Percentiles rank a stretch among this genome's conserved stretches.
Evolutionary conservation across 2,329 filamentous ascomycete genomes (phyloP).

Genomic region (Coniochaeta hoffmannii): DNA sequence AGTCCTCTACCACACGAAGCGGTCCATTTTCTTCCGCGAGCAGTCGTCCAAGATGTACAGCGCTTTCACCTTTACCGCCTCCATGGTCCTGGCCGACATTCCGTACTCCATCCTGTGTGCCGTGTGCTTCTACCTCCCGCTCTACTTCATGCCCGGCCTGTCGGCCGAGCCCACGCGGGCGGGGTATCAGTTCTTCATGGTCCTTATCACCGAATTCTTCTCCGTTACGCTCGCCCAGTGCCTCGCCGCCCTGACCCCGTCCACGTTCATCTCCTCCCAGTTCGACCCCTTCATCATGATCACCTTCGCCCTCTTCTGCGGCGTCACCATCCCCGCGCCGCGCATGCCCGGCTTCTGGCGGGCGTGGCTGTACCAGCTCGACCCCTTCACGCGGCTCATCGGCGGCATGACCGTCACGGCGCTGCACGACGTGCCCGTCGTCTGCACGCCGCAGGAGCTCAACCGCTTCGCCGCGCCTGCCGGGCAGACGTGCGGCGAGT

Average conservation of each 20-base stretch:
- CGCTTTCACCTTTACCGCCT: conserved; percentile 67
- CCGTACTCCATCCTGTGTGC: conserved; percentile 78
- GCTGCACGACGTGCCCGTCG: conserved; percentile 57
- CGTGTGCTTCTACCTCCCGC: conserved; percentile 69
- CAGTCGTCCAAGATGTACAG: conserved; percentile 81
- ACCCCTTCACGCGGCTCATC: conserved; percentile 77
- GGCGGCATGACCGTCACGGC: conserved; percentile 74
- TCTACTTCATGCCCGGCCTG: conserved; percentile 82
- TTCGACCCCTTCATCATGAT: conserved; percentile 79
- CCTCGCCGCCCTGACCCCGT: conserved; percentile 69
- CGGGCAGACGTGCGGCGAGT: conserved; percentile 63
- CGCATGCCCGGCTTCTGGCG: conserved; percentile 76
- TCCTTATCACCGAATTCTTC: conserved; percentile 79
- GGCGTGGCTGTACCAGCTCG: conserved; percentile 73
- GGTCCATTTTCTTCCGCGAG: conserved; percentile 81
- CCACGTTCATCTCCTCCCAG: conserved; percentile 69
- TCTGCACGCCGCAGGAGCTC: conserved; percentile 53
- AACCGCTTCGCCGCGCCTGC: conserved; percentile 61
- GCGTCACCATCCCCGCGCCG: conserved; percentile 71
- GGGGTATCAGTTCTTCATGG: conserved; percentile 81
- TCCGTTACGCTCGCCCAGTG: conserved; percentile 72
- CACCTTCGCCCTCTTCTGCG: conserved; percentile 78
- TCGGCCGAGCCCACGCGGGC: conserved; percentile 55
- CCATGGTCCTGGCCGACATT: conserved; percentile 76
- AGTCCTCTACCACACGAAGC: conserved; percentile 72